phyloP scores from a whole-genome alignment of 1,284 basidiomycete genomes.

The Fistulina hepatica region DNA sequence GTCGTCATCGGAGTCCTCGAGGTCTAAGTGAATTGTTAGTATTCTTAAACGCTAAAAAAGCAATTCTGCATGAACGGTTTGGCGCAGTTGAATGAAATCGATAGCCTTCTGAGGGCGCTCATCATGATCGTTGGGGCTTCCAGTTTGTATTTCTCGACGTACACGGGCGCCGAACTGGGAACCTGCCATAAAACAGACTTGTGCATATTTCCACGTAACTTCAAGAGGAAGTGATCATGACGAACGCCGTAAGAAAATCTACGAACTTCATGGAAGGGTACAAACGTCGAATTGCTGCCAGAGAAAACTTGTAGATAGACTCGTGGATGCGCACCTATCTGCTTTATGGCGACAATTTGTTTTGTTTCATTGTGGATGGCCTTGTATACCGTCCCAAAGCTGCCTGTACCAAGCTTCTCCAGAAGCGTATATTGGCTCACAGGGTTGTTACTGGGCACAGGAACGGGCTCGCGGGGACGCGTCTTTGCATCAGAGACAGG shows the following conservation, averaged over 20 bases:
- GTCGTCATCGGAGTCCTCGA: conserved; percentile 88
- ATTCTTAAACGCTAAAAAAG: conserved; percentile 4
- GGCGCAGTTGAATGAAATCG: too few relatives aligned
- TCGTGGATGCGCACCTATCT: conserved; percentile 62
- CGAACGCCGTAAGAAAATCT: too few relatives aligned
- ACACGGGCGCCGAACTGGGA: too few relatives aligned
- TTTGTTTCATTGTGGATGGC: conserved; percentile 90
- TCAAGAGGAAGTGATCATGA: too few relatives aligned
- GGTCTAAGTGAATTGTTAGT: conserved; percentile 34
- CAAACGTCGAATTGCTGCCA: background rate
- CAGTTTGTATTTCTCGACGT: too few relatives aligned
- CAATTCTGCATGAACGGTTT: too few relatives aligned
- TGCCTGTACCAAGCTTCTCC: conserved; percentile 95
- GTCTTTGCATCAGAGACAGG: conserved; percentile 25
- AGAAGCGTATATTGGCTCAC: conserved; percentile 85
- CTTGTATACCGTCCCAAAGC: conserved; percentile 95
- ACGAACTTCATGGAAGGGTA: background rate
- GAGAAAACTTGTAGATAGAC: conserved; percentile 6
- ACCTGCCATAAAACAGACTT: too few relatives aligned
- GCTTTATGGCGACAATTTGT: conserved; percentile 95
- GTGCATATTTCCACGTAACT: too few relatives aligned
- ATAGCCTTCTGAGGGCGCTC: too few relatives aligned
- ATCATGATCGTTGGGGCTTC: too few relatives aligned
- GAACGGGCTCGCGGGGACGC: conserved; percentile 46
- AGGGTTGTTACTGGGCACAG: conserved; percentile 66